phyloP scores from a whole-genome alignment of 805 yeast species.

The Ogataea naganishii region DNA sequence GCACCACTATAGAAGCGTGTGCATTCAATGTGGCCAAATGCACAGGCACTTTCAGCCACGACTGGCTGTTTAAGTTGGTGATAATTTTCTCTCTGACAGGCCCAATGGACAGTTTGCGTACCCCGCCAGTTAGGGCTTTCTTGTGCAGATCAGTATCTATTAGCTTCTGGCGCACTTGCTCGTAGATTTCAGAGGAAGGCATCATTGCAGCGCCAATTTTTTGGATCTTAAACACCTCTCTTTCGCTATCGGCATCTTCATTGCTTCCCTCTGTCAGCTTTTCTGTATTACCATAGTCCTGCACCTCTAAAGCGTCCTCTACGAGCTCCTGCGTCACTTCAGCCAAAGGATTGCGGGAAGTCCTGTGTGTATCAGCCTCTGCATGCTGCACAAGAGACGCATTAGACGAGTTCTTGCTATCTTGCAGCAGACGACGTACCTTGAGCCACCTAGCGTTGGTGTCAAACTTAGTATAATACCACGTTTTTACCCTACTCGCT shows the following conservation, averaged over 20 bases:
- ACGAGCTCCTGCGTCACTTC: conserved; percentile 19
- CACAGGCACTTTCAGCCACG: conserved; percentile 75
- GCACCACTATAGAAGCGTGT: conserved; percentile 79
- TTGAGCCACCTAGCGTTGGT: conserved; percentile 7
- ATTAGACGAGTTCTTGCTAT: no score
- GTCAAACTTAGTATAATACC: conserved; percentile 7
- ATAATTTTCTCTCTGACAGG: conserved; percentile 28
- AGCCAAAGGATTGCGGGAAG: conserved; percentile 9
- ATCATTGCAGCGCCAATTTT: no score
- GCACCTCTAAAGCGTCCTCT: conserved; percentile 18
- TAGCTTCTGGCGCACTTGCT: no score
- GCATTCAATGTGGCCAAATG: conserved; percentile 68
- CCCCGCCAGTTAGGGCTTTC: no score
- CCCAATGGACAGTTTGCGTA: no score
- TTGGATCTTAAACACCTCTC: no score
- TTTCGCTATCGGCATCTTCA: no score
- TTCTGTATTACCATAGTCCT: no score
- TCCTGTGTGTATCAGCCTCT: not conserved
- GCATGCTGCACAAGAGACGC: not conserved
- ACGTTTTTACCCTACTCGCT: conserved; percentile 14
- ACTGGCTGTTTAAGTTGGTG: conserved; percentile 47
- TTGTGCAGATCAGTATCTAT: no score
- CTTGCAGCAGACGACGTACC: no score
- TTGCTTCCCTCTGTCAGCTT: no score
- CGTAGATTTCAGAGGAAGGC: no score